A percentile compares a stretch with the other conserved stretches of the same genome.
These are phyloP conservation scores for Solanum rostratum DNA, from an alignment of 257 asterid genomes.

Conservation along the genomic window DNA sequence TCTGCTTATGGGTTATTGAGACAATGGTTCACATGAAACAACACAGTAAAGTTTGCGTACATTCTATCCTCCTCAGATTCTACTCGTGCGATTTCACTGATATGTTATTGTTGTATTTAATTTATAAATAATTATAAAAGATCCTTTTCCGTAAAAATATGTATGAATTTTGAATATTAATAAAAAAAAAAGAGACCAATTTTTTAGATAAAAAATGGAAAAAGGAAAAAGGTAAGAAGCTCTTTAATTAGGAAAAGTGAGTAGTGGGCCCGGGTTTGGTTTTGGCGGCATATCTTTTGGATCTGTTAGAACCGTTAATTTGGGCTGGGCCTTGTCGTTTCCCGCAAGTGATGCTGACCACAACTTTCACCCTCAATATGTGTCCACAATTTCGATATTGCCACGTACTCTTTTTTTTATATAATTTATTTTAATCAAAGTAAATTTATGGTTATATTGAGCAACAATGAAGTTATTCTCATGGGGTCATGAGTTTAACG, in stretches of 20 bases:
- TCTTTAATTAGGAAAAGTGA: neutral
- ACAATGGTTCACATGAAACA: no score
- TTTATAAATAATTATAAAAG: no score
- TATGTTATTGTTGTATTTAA: no score
- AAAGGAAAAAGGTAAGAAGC: neutral
- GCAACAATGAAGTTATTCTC: neutral
- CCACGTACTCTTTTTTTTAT: neutral
- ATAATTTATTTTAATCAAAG: neutral
- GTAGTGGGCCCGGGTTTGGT: neutral
- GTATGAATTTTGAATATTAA: neutral
- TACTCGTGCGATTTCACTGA: no score
- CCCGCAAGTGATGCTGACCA: constrained; percentile 1
- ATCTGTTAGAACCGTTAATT: neutral
- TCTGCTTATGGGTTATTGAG: no score
- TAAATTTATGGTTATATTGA: neutral
- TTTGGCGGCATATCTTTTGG: neutral
- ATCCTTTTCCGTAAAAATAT: neutral
- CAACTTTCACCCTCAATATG: neutral
- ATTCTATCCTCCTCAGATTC: no score
- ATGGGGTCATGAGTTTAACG: neutral
- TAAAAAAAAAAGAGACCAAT: neutral
- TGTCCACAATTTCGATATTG: neutral
- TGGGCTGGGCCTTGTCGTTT: neutral
- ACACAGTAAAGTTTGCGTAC: no score
- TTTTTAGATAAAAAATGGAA: neutral